A percentile compares a stretch with the other conserved stretches of the same genome.
Conservation (phyloP, 768 basidiomycete genomes). For the Albatrellus ellisii region DNA sequence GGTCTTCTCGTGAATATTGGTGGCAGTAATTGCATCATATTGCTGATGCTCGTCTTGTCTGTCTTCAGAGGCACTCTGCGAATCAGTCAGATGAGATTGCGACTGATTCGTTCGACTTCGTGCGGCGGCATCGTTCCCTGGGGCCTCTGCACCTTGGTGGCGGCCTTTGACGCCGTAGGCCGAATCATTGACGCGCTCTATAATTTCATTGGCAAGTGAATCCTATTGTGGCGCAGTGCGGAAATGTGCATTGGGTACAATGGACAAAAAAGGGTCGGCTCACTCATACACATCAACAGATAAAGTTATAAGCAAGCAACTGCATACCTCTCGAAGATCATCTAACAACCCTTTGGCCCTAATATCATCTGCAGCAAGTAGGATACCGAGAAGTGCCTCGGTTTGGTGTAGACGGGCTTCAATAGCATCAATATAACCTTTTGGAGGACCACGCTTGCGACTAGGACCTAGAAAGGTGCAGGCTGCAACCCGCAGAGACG, state of each 20-base stretch:
- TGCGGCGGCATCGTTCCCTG: neutral
- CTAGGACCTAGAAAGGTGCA: slow-evolving; percentile 74
- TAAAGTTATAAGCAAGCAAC: neutral
- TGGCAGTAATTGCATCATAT: slow-evolving; percentile 23
- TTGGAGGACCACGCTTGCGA: slow-evolving; percentile 78
- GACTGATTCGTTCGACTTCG: too few species aligned
- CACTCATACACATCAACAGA: too few species aligned
- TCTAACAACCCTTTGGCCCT: slow-evolving; percentile 26
- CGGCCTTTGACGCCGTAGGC: slow-evolving; percentile 69
- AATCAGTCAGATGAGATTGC: too few species aligned
- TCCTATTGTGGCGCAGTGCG: slow-evolving; percentile 44
- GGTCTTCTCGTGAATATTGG: neutral
- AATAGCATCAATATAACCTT: slow-evolving; percentile 91
- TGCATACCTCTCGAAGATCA: slow-evolving; percentile 23
- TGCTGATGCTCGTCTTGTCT: slow-evolving; percentile 7
- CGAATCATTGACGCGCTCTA: slow-evolving; percentile 69
- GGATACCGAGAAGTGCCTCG: slow-evolving; percentile 76
- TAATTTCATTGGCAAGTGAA: slow-evolving; percentile 66
- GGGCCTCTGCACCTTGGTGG: slow-evolving; percentile 24
- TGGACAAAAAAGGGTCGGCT: too few species aligned
- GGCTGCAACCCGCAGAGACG: slow-evolving; percentile 24
- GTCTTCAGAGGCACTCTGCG: too few species aligned
- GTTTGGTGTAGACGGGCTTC: slow-evolving; percentile 86
- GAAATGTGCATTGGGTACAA: neutral
- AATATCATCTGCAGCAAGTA: slow-evolving; percentile 37